Conservation (phyloP, 208 protist genomes). For the Wallacemonas sp. region DNA sequence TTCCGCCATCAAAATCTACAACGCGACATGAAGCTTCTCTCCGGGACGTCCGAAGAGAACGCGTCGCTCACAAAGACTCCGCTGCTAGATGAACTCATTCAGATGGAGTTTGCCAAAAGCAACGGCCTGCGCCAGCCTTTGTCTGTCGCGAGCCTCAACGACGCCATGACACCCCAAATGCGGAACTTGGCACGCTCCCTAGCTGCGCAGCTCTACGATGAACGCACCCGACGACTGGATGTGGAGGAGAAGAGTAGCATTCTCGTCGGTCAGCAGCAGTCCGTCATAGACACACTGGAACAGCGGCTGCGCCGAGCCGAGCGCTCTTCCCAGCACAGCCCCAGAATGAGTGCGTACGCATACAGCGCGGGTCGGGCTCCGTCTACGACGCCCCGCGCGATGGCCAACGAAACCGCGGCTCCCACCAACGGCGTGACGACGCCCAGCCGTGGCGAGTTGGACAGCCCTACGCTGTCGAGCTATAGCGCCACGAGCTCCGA, state of each 20-base stretch:
- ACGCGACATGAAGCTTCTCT: constrained; percentile 20
- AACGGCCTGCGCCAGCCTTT: constrained; percentile 1
- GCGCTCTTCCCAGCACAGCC: not conserved
- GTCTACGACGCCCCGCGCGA: not conserved
- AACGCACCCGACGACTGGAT: constrained; percentile 28
- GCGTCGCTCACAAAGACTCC: constrained; percentile 10
- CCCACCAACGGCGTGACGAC: not conserved
- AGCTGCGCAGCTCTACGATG: constrained; percentile 43
- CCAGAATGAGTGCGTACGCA: not conserved
- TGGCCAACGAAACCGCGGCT: not conserved
- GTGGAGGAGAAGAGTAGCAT: constrained; percentile 44
- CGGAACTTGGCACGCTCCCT: constrained; percentile 42
- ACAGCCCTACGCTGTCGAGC: constrained; percentile 11
- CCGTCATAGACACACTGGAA: constrained; percentile 31
- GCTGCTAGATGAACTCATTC: constrained; percentile 22
- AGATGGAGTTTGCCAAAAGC: constrained; percentile 18
- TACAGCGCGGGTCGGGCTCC: not conserved
- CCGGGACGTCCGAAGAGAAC: not conserved
- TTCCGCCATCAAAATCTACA: constrained; percentile 39
- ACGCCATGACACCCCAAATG: constrained; percentile 22
- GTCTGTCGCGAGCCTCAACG: not conserved
- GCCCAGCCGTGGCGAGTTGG: not conserved
- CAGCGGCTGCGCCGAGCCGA: constrained; percentile 19
- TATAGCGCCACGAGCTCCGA: not conserved
- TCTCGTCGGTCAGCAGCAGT: constrained; percentile 37